Evolutionary conservation across 257 asterid species (phyloP).

Genomic region (Solanum ossicruentum): DNA sequence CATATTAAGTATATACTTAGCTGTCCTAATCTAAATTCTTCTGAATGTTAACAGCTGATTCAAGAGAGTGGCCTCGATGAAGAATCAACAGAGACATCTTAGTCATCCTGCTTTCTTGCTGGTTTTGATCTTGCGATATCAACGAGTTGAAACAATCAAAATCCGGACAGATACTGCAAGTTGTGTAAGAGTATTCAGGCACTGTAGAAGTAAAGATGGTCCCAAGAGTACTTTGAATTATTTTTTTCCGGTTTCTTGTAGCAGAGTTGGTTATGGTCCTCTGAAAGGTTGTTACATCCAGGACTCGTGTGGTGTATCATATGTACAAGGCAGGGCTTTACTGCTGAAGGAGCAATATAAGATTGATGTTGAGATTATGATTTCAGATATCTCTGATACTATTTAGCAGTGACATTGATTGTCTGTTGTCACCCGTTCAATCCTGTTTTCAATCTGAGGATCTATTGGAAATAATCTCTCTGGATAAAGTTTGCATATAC

Average conservation of each 20-base stretch:
- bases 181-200: not conserved
- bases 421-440: not conserved
- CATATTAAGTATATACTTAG: not conserved
- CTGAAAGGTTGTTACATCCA: not conserved
- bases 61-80: slow-evolving; percentile 43
- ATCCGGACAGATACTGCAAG: not conserved
- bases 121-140: not conserved
- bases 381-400: not conserved
- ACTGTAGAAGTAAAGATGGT: not conserved
- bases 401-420: not conserved
- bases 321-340: not conserved
- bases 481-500: not conserved
- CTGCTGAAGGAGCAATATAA: not conserved
- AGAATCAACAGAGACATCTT: slow-evolving; percentile 12
- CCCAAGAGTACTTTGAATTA: not conserved
- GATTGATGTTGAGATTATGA: not conserved
- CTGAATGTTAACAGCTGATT: slow-evolving; percentile 39
- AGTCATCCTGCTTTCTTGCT: not conserved
- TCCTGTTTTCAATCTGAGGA: not conserved
- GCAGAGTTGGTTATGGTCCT: not conserved
- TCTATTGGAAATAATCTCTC: no score
- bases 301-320: not conserved
- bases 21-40: not conserved
- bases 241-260: not conserved
- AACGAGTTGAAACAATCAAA: not conserved